Evolutionary conservation across 2,329 filamentous ascomycete species (phyloP), one percentile per base, ranked within the genome.

Genomic region (Ustulina deusta): DNA sequence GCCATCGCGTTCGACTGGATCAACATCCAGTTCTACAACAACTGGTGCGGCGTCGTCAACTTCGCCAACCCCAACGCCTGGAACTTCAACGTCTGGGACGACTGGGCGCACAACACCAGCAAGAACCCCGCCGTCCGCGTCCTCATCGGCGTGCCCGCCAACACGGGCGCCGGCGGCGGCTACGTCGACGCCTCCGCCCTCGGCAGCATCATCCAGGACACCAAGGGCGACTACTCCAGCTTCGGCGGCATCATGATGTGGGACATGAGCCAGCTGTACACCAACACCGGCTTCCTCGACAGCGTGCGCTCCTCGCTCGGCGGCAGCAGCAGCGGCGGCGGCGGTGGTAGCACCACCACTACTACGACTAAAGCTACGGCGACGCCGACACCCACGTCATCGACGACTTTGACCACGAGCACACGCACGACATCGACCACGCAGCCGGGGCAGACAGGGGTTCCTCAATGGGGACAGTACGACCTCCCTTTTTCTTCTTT

Each of bases 201-300:
- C 44, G 78, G 75, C 22, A 74, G 79, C 5, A 81, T 89, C 36
- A 83, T 91, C 69, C 64, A 81, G 38, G 90, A 87, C 73, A 82
- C 79, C 51, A 84, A 85, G 78, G 76, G 7, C 20, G 42, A 79
- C 46, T 91, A 85, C 74, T 77, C 80, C 3, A 90, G 84, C 77
- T 91, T 91, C 73, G 89, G 89, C 7, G 90, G 90, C 34, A 83
- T 89, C 32, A 91, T 91, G 89, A 83, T 91, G 80, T 91, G 89
- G 90, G 90, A 92, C 77, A 86, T 86, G 78, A 86, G 82, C 34
- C 88, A 90, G 79, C 82, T 86, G 1, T 89, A 84, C 69, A 78
- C 79, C n/a, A 90, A 91, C 77, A 38, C 71, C 1, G 88, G 87
- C 1, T 90, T 89, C 75, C 78, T 90, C 61, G 77, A 79, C 29